Evolutionary conservation across 768 basidiomycete species (phyloP).

Genomic region (Boletus pseudo-olivaceus): DNA sequence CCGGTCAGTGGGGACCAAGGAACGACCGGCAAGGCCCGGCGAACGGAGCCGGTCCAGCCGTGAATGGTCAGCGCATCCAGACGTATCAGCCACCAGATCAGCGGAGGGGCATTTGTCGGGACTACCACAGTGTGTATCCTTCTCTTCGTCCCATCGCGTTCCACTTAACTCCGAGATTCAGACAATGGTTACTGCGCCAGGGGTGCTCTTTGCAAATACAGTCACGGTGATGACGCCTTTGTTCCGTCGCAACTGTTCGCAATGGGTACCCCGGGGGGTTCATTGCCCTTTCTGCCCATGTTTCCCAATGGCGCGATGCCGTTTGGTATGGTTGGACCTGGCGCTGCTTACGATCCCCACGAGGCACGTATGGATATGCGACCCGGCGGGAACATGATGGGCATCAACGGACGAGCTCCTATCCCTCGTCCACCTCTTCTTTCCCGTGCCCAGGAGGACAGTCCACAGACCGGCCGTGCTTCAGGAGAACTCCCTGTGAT

Average conservation of each 20-base stretch:
- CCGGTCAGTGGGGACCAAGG: constrained; percentile 41
- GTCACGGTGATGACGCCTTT: constrained; percentile 87
- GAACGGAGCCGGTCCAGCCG: constrained; percentile 25
- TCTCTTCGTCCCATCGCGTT: constrained; percentile 1
- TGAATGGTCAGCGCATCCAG: constrained; percentile 49
- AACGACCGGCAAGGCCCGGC: constrained; percentile 27
- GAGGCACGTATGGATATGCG: constrained; percentile 81
- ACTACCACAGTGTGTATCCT: constrained; percentile 80
- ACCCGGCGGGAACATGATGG: constrained; percentile 36
- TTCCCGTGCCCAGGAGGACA: constrained; percentile 54
- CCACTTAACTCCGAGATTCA: constrained; percentile 31
- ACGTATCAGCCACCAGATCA: constrained; percentile 71
- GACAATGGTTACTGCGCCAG: constrained; percentile 91
- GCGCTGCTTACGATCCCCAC: constrained; percentile 69
- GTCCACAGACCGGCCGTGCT: constrained; percentile 37
- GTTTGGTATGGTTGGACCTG: constrained; percentile 46
- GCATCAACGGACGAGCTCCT: constrained; percentile 30
- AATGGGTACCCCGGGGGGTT: constrained; percentile 41
- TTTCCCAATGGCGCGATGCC: constrained; percentile 55
- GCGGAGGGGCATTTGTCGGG: constrained; percentile 77
- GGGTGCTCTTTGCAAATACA: constrained; percentile 86
- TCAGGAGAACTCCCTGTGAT: constrained; percentile 81
- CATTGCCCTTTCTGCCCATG: constrained; percentile 69
- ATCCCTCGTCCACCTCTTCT: constrained; percentile 56
- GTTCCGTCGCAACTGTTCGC: constrained; percentile 68